Evolutionary conservation across 1,284 basidiomycete genomes (phyloP), one percentile per base, ranked within the genome.

Genomic region (Pisolithus thermaeus): DNA sequence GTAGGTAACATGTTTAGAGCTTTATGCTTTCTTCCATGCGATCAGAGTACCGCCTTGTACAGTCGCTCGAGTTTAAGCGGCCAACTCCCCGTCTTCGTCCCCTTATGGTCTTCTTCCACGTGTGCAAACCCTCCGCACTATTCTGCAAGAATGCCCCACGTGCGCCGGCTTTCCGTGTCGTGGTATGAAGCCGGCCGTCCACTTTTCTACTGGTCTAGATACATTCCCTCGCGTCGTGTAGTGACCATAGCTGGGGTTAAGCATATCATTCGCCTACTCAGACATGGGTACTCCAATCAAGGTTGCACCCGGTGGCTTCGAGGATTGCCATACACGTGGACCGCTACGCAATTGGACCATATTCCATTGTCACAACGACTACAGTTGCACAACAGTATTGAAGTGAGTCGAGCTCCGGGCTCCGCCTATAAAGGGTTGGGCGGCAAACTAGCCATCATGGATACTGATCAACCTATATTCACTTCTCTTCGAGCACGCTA

Each of bases 101-200:
- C 97, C 97, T 73, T 99, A 79, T 70, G 88, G 97, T 7, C 18
- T 20, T 20, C n/a, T n/a, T 20, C 18, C 18, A 20, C 65, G 76
- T 95, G 4, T 97, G 96, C 76, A 96, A 97, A 62, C 96, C 96
- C 2, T 78, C 78, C 3, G 92, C 92, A 0, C 74, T 85, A 8
- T 97, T 87, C 72, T 85, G 84, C 62, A 92, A 91, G 67, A 83
- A 84, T 0, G 72, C 81, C 2, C 89, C 88, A 2, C 84, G 88
- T 6, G 76, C 79, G 1, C 93, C 96, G 6, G 93, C 97, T 68
- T 99, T 92, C 68, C 79, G 86, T 50, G 73, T 97, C 16, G 89
- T 90, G 0, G 87, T 96, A 1, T 96, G 45, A 83, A 95, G 92
- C 93, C 59, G 61, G 87, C 70, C 3, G 7, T 28, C 20, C 35